Percentiles rank a stretch among this genome's conserved stretches.
These are phyloP conservation scores for Flammula alnicola DNA, from an alignment of 1,284 basidiomycete species.

Conservation along the genomic window DNA sequence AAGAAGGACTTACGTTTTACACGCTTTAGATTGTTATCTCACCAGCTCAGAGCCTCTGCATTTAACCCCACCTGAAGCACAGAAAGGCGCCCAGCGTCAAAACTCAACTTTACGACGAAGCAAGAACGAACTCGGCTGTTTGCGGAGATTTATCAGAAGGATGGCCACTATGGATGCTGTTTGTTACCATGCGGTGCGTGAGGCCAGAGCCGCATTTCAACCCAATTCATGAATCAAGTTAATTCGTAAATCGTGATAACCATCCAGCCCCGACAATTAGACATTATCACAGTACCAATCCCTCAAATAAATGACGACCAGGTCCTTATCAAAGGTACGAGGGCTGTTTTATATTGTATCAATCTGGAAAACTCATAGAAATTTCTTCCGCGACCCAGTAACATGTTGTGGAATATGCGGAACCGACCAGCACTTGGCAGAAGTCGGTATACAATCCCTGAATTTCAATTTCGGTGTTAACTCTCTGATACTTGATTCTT, in stretches of 20 bases:
- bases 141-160: not conserved
- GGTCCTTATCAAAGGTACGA: slow-evolving; percentile 68
- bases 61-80: too few relatives aligned
- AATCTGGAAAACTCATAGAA: slow-evolving; percentile 5
- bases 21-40: too few relatives aligned
- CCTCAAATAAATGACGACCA: slow-evolving; percentile 66
- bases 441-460: slow-evolving; percentile 34
- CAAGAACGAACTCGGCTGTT: too few relatives aligned
- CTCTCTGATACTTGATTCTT: slow-evolving; percentile 3
- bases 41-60: too few relatives aligned
- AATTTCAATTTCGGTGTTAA: not conserved
- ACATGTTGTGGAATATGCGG: slow-evolving; percentile 67
- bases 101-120: too few relatives aligned
- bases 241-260: too few relatives aligned
- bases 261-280: slow-evolving; percentile 63
- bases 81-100: too few relatives aligned
- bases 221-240: too few relatives aligned
- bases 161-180: slow-evolving; percentile 9
- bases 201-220: not conserved
- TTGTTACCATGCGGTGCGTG: slow-evolving; percentile 7
- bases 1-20: too few relatives aligned
- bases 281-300: slow-evolving; percentile 64
- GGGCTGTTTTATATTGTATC: not conserved
- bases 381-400: slow-evolving; percentile 24
- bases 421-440: slow-evolving; percentile 79